Base-by-base conservation (phyloP, 352 stramenopile species). In the Globisporangium paddicum region DNA sequence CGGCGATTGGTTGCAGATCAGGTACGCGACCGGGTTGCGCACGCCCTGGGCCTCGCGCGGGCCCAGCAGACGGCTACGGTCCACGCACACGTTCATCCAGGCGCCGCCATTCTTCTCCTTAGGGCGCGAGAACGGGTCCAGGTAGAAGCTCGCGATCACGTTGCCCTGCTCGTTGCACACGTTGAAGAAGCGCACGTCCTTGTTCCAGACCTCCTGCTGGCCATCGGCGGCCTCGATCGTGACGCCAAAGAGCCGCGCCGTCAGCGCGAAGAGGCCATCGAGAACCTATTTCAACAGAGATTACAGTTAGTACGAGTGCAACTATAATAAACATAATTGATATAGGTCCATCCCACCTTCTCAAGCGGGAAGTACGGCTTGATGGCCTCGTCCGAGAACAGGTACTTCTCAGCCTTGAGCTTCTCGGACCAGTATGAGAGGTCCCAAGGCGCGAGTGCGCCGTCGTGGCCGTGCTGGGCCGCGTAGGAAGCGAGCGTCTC, bases 71-170 rank as follows among this genome's bases (percentile, higher is more conserved):
- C 89, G 79, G 37, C 81, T 97, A 53, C 97, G 97, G 26, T 97
- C 95, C 42, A 98, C 82, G 56, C 96, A 99, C 41, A 95, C 90
- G 68, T 96, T 97, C 97, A 99, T 99, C 97, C 97, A 99, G 13
- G 97, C 97, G 35, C 97, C 97, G 35, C 96, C 96, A 46, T 97
- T 88, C 79, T 99, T 99, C 69, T 99, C 92, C 57, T 90, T 93
- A 5, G 97, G 96, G 6, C 97, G 89, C 37, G 93, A 98, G 64
- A 98, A 99, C 18, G 97, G 93, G 71, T 99, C 97, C 44, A 99
- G 69, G 67, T 89, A 99, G 71, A 99, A 99, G 42, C 85, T 93
- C 11, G 96, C 96, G 54, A 99, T 94, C 37, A 97, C 71, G 19
- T 87, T 67, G 13, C 71, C 75, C 47, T 97, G 86, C 40, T 85